Conservation (phyloP, 1,139 yeast genomes). For the Debaryomycetaceae sp. region DNA sequence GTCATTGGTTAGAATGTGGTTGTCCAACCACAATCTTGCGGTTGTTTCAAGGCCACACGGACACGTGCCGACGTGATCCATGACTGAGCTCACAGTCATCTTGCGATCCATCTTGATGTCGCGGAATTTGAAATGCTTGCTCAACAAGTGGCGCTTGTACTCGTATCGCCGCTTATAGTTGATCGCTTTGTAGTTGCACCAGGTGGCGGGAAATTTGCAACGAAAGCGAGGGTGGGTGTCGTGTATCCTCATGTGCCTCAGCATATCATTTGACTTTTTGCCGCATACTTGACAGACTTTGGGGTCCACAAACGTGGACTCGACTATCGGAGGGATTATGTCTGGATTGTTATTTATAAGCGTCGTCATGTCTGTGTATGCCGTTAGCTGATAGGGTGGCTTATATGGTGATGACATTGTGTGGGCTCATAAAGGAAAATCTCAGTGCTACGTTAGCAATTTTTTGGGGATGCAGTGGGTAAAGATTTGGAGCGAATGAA, state of each 20-base stretch:
- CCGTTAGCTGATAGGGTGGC: conserved; percentile 6
- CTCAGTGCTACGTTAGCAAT: no score
- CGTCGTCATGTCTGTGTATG: conserved; percentile 26
- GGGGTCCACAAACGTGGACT: conserved; percentile 10
- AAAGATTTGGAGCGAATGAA: no score
- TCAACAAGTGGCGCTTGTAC: conserved; percentile 43
- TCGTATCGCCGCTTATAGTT: conserved; percentile 47
- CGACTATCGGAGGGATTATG: conserved; percentile 22
- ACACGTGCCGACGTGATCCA: conserved; percentile 39
- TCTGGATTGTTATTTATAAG: conserved; percentile 21
- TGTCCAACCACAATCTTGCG: conserved; percentile 41
- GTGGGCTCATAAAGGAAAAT: no score
- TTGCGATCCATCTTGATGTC: conserved; percentile 35
- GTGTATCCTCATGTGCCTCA: conserved; percentile 42
- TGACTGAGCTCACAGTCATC: conserved; percentile 40
- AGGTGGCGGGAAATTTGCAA: conserved; percentile 39
- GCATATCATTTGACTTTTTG: conserved; percentile 14
- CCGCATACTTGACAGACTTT: conserved; percentile 20
- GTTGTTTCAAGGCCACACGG: conserved; percentile 34
- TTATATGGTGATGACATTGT: no score
- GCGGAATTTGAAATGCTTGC: conserved; percentile 42
- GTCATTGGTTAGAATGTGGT: conserved; percentile 33
- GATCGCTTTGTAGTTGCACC: conserved; percentile 43
- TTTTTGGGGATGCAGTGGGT: no score
- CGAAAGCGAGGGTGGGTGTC: conserved; percentile 43